Percentiles rank a stretch among this genome's conserved stretches.
Evolutionary conservation across 345 rosid genomes (phyloP).

Genomic region (Limnanthes douglasii): DNA sequence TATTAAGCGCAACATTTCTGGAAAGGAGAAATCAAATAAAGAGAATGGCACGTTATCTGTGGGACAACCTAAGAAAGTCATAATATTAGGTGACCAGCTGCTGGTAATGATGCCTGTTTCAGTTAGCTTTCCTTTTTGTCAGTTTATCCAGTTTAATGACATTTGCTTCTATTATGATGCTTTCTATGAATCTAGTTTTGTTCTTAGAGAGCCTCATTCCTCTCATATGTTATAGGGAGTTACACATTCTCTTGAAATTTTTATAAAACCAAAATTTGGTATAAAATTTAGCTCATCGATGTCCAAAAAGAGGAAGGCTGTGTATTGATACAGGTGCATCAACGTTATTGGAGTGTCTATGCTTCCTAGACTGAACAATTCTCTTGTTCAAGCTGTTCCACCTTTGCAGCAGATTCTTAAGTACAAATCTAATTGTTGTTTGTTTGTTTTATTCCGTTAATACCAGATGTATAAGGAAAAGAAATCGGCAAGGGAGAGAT

Average conservation of each 20-base stretch:
- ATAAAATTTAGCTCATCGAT: neutral
- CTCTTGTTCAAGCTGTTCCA: conserved; percentile 5
- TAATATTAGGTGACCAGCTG: conserved; percentile 65
- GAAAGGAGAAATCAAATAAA: conserved; percentile 43
- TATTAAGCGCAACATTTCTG: conserved; percentile 24
- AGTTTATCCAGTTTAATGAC: too few species aligned
- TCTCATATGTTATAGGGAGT: neutral
- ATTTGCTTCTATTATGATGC: neutral
- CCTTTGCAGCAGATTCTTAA: neutral
- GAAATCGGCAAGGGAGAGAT: conserved; percentile 90
- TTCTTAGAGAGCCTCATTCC: neutral
- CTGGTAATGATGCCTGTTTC: conserved; percentile 30
- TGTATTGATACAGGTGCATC: conserved; percentile 7
- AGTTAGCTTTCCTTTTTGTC: neutral
- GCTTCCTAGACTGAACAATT: conserved; percentile 1
- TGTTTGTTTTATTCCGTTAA: conserved; percentile 3
- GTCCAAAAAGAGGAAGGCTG: too few species aligned
- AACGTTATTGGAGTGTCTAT: neutral
- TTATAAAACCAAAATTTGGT: neutral
- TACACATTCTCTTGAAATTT: neutral
- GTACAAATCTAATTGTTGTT: too few species aligned
- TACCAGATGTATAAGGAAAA: conserved; percentile 70
- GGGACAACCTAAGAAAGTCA: conserved; percentile 36
- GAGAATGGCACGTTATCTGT: conserved; percentile 17
- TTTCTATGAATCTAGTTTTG: neutral